A percentile compares a stretch with the other conserved stretches of the same genome.
Conservation (phyloP, 257 asterid species). For the Lithospermum erythrorhizon region DNA sequence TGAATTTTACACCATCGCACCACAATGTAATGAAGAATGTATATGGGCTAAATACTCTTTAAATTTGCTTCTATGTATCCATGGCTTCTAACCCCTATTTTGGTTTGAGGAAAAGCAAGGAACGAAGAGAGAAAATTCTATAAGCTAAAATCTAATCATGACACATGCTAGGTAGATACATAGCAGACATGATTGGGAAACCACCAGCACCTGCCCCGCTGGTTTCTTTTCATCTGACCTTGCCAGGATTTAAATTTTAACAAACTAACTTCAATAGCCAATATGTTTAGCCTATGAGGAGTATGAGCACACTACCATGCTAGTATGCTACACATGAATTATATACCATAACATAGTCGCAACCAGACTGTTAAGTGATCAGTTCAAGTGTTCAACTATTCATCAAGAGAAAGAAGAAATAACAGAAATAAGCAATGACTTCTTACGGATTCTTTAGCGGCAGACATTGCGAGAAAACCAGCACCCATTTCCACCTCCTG, state of each 20-base stretch:
- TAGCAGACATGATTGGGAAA: no score
- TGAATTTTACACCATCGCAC: not conserved
- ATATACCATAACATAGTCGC: no score
- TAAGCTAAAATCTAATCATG: no score
- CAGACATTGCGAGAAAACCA: conserved; percentile 98
- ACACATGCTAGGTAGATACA: no score
- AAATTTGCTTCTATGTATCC: not conserved
- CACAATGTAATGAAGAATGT: not conserved
- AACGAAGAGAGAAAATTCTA: no score
- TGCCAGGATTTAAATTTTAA: no score
- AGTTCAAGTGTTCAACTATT: not conserved
- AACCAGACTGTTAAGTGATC: not conserved
- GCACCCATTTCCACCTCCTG: conserved; percentile 99
- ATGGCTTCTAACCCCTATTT: not conserved
- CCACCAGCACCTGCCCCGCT: no score
- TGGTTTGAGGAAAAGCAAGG: no score
- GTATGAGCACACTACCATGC: not conserved
- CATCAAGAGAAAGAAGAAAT: conserved; percentile 1
- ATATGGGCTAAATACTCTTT: not conserved
- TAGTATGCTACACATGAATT: no score
- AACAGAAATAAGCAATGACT: conserved; percentile 1
- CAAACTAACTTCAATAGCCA: no score
- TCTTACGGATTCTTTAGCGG: conserved; percentile 95
- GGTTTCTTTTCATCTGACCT: no score
- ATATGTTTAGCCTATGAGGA: not conserved